Evolutionary conservation across 768 basidiomycete genomes (phyloP), one percentile per base, ranked within the genome.

Genomic region (Leucogyrophana mollusca): DNA sequence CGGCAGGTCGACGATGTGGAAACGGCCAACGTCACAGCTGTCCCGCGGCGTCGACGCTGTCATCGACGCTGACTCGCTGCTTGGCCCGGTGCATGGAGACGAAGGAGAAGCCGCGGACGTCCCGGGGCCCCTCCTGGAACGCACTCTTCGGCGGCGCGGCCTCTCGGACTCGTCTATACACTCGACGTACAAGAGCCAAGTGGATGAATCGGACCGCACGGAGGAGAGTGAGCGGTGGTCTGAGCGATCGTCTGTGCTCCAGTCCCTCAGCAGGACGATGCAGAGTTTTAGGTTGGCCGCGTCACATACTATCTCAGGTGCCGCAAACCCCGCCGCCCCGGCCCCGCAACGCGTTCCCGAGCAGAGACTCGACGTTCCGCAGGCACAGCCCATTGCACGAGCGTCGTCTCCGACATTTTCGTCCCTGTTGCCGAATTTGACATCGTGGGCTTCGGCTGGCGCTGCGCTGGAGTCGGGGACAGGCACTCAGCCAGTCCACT

Each of bases 101-200:
- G 67, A 63, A 32, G 66, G 59, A 9, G 72, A 74, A 47, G 77
- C 70, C 50, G 58, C 68, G 17, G 72, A 80, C 50, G 53, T 60
- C 22, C 48, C 79, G 32, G 70, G 76, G 4, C 73, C 84, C n/a
- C 63, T 90, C 13, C 66, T 83, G 20, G 76, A 86, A 39, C 81
- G 82, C 17, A 81, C 83, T 14, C 70, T 94, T 6, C 79, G 82
- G 32, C 78, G 86, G 22, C 79, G 94, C 44, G 92, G 93, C 2
- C 65, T 96, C 40, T 92, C 90, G 2, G 95, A 97, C 62, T 94
- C 93, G 1, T 94, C 91, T 2, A 93, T 97, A 50, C 89, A 84
- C 51, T 87, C 90, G 4, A 90, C 90, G 0, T 95, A 89, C 66
- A 69, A 82, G 49, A 73, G 68, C 45, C 79, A 87, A 39, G 71